These are phyloP conservation scores for Trametopsis cervina DNA, from an alignment of 768 basidiomycete genomes.

Conservation along the genomic window DNA sequence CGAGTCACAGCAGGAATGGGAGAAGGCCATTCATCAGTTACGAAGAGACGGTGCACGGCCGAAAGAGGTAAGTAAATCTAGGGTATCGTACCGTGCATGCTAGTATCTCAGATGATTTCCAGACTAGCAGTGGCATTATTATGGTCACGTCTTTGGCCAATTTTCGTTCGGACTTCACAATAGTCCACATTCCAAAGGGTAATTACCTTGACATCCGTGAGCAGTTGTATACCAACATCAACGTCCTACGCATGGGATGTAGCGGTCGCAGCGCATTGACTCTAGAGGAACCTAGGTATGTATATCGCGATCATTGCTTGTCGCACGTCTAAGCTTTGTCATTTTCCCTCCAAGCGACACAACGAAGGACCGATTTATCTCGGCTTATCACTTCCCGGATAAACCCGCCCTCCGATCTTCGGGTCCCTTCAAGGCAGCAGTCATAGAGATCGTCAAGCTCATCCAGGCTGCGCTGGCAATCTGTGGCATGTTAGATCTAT, in stretches of 20 bases:
- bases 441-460: constrained; percentile 71
- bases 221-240: constrained; percentile 75
- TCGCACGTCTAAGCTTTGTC: constrained; percentile 6
- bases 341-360: constrained; percentile 49
- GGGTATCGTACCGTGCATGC: background rate
- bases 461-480: constrained; percentile 65
- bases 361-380: constrained; percentile 74
- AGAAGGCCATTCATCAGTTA: constrained; percentile 50
- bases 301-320: constrained; percentile 1
- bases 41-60: constrained; percentile 70
- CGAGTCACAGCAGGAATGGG: constrained; percentile 51
- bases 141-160: constrained; percentile 82
- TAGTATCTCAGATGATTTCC: constrained; percentile 3
- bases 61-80: constrained; percentile 39
- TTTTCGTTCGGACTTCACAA: constrained; percentile 84
- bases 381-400: constrained; percentile 57
- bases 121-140: constrained; percentile 63
- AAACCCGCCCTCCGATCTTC: constrained; percentile 20
- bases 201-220: constrained; percentile 57
- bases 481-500: constrained; percentile 56
- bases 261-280: constrained; percentile 73
- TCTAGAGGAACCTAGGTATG: constrained; percentile 67
- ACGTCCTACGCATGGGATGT: constrained; percentile 78
- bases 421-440: constrained; percentile 52
- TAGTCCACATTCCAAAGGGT: constrained; percentile 71